A percentile compares a stretch with the other conserved stretches of the same genome.
These are phyloP conservation scores for Torulaspora quercuum DNA, from an alignment of 805 yeast genomes.

Conservation along the genomic window DNA sequence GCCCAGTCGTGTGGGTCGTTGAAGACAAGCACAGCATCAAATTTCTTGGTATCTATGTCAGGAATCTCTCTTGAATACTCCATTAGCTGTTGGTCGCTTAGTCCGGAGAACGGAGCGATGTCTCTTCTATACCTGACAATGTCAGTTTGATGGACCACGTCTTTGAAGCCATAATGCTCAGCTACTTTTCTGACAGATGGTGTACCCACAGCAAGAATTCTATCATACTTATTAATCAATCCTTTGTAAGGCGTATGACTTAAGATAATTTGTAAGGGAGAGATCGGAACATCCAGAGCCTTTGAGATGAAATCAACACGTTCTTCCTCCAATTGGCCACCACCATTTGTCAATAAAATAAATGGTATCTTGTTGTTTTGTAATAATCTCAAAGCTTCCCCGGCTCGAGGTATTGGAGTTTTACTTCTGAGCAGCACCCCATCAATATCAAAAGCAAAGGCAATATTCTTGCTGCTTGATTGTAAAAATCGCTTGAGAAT, in stretches of 20 bases:
- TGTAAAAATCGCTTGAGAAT: slow-evolving; percentile 21
- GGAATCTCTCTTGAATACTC: slow-evolving; percentile 34
- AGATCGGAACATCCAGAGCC: slow-evolving; percentile 43
- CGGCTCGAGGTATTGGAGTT: slow-evolving; percentile 62
- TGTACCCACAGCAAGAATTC: slow-evolving; percentile 81
- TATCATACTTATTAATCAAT: slow-evolving; percentile 48
- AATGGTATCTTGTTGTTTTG: slow-evolving; percentile 61
- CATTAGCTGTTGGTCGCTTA: slow-evolving; percentile 50
- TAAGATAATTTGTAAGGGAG: slow-evolving; percentile 67
- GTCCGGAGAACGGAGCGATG: slow-evolving; percentile 76
- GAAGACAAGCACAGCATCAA: slow-evolving; percentile 79
- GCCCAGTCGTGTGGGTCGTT: slow-evolving; percentile 90
- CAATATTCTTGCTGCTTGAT: slow-evolving; percentile 21
- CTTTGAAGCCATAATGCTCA: slow-evolving; percentile 66
- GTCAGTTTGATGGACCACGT: slow-evolving; percentile 72
- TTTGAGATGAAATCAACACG: slow-evolving; percentile 53
- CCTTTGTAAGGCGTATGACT: slow-evolving; percentile 83
- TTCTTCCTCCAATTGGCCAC: slow-evolving; percentile 67
- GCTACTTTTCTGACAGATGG: slow-evolving; percentile 70
- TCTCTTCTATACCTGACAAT: slow-evolving; percentile 54
- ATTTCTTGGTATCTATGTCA: slow-evolving; percentile 37
- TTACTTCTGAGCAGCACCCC: slow-evolving; percentile 82
- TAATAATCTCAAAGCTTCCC: slow-evolving; percentile 53
- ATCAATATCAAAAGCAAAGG: slow-evolving; percentile 54
- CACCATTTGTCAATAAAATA: slow-evolving; percentile 86